Percentiles rank a stretch among this genome's conserved stretches.
These are phyloP conservation scores for Populus tremula DNA, from an alignment of 345 rosid species.

Conservation along the genomic window DNA sequence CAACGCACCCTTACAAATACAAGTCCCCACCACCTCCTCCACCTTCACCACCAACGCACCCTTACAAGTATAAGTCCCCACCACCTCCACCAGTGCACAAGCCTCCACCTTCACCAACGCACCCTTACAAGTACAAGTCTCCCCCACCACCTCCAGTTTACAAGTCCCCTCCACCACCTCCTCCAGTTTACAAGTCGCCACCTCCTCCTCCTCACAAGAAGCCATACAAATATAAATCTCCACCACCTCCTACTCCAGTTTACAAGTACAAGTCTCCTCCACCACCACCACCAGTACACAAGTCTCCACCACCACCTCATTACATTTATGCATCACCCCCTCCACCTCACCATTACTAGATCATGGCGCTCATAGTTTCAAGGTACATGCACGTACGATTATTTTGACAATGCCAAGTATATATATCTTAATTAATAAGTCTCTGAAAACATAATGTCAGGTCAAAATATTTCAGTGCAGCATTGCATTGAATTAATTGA, in stretches of 20 bases:
- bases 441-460: background rate
- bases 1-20: constrained; percentile 19
- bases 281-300: background rate
- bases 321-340: constrained; percentile 10
- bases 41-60: constrained; percentile 21
- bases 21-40: constrained; percentile 35
- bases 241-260: background rate
- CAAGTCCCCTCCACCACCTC: constrained; percentile 5
- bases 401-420: background rate
- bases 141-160: background rate
- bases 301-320: background rate
- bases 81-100: constrained; percentile 7
- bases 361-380: background rate
- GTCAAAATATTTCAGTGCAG: background rate
- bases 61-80: constrained; percentile 10
- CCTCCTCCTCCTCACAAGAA: background rate
- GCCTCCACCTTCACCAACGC: background rate
- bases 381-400: constrained; percentile 21
- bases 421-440: background rate
- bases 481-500: background rate
- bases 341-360: constrained; percentile 29
- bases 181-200: background rate
- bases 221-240: background rate
- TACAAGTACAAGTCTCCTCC: background rate
- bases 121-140: background rate